Evolutionary conservation across 2,329 filamentous ascomycete genomes (phyloP).

Genomic region (Mariannaea sp.): DNA sequence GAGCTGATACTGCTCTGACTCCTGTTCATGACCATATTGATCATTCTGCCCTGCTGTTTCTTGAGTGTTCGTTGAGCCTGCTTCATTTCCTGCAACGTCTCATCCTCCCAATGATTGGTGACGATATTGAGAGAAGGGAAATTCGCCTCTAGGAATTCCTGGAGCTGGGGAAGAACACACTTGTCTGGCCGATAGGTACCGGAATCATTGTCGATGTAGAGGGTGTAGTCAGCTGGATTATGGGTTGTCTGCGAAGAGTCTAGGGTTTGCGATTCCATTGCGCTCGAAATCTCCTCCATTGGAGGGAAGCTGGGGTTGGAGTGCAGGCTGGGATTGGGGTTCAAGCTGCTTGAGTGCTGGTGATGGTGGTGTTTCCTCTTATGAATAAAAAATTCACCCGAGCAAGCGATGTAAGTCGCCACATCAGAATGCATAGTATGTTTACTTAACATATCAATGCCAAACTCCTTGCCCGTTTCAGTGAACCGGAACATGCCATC

Average conservation of each 20-base stretch:
- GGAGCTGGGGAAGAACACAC: conserved; percentile 71
- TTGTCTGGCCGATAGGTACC: conserved; percentile 92
- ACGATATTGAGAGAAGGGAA: conserved; percentile 78
- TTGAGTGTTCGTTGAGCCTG: conserved; percentile 74
- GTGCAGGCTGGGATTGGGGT: conserved; percentile 61
- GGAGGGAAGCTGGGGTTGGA: conserved; percentile 46
- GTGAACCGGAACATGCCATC: conserved; percentile 90
- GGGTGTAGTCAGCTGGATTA: conserved; percentile 70
- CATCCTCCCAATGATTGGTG: conserved; percentile 78
- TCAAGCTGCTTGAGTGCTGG: conserved; percentile 51
- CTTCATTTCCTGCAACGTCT: conserved; percentile 76
- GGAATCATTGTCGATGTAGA: conserved; percentile 93
- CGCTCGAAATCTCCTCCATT: conserved; percentile 49
- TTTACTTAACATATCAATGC: conserved; percentile 90
- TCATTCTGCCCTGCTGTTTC: conserved; percentile 61
- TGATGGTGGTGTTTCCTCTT: conserved; percentile 64
- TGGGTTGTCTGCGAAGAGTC: conserved; percentile 53
- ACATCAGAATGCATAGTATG: conserved; percentile 98
- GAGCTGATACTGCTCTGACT: conserved; percentile 60
- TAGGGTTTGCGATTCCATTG: conserved; percentile 50
- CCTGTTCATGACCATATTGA: conserved; percentile 62
- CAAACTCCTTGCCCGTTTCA: conserved; percentile 93
- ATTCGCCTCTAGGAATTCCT: conserved; percentile 70
- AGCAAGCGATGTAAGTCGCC: conserved; percentile 86
- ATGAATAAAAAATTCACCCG: conserved; percentile 85